Base-by-base conservation (phyloP, 176 grass and related monocot genomes). In the Phoenix roebelenii region DNA sequence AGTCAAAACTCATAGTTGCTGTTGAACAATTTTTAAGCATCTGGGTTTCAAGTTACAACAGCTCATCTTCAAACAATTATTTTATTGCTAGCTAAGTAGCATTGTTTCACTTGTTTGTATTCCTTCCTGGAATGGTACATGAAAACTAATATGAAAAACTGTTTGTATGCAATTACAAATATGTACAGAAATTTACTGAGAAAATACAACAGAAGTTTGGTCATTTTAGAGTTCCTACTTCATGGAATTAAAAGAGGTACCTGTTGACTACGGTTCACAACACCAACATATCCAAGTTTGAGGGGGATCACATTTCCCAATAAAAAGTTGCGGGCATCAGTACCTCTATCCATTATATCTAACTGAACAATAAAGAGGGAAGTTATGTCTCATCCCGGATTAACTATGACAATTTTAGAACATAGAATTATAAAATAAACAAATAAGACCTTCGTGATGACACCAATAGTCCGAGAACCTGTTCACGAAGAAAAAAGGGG, bases 341-440 rank as follows among this genome's bases (percentile, higher is more conserved):
- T 98, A 16, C 93, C 93, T 79, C 93, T 83, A 65, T 98, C 93
- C 93, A 98, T 98, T 85, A 98, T 98, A 71, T 98, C 93, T 73
- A 98, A 63, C 93, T 98, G 82, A 55, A 76, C 29, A 20, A 59
- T 30, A 84, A 71, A 23, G 51, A 64, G 65, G 75, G 52, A 72
- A 19, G 35, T 44, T 44, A 44, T 60, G 52, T 15, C 14, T 60
- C 26, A 52, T 7, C 67, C 70, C 52, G 25, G 65, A 19, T 56
- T 15, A 64, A 55, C 1, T 39, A 22, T 54, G 22, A 61, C 66
- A 50, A 22, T 26, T 49, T 26, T n/a, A 24, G 59, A 59, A 54
- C 52, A 57, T 56, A 25, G 67, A 32, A 69, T 30, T 52, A 72
- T 15, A 68, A 55, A 23, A 63, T 39, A 12, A 18, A 7, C 18